Percentiles rank a stretch among this genome's conserved stretches.
phyloP scores from a whole-genome alignment of 75 land plant species.

The Ceratopteris richardii region DNA sequence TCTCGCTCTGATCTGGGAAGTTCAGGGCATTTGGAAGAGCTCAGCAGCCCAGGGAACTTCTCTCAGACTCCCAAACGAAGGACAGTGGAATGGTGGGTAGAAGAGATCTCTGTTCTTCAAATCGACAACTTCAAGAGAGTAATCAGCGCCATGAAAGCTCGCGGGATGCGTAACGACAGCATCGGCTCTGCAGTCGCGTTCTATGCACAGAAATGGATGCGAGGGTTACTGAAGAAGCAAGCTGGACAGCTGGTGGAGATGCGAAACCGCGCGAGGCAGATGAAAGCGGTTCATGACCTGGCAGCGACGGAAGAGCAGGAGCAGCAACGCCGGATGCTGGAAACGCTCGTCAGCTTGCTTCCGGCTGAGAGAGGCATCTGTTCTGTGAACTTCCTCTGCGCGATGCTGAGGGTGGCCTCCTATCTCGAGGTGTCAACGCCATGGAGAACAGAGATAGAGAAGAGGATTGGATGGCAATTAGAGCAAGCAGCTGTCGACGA shows the following conservation, averaged over 20 bases:
- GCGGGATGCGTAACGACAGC: conserved; percentile 57
- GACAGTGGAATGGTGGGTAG: conserved; percentile 87
- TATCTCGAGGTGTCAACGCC: conserved; percentile 79
- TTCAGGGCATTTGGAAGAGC: too few species aligned
- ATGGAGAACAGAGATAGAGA: conserved; percentile 86
- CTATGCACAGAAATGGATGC: conserved; percentile 66
- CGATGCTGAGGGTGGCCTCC: conserved; percentile 71
- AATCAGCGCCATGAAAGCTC: conserved; percentile 66
- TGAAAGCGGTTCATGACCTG: conserved; percentile 50
- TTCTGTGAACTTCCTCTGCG: conserved; percentile 74
- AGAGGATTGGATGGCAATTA: conserved; percentile 68
- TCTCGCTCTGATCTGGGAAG: too few species aligned
- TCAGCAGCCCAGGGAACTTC: conserved; percentile 10
- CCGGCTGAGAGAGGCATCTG: conserved; percentile 62
- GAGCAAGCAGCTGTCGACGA: conserved; percentile 85
- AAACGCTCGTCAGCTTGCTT: conserved; percentile 80
- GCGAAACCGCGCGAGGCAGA: conserved; percentile 47
- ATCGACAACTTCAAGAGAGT: conserved; percentile 84
- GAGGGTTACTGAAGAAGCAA: not conserved
- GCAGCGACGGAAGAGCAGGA: conserved; percentile 37
- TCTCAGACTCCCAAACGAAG: conserved; percentile 11
- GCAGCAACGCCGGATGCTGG: conserved; percentile 31
- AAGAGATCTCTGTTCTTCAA: conserved; percentile 64
- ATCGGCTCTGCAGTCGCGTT: conserved; percentile 83
- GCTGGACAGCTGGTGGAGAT: conserved; percentile 36